These are phyloP conservation scores for Lasiosphaeria hispida DNA, from an alignment of 495 filamentous ascomycete genomes.

Conservation along the genomic window DNA sequence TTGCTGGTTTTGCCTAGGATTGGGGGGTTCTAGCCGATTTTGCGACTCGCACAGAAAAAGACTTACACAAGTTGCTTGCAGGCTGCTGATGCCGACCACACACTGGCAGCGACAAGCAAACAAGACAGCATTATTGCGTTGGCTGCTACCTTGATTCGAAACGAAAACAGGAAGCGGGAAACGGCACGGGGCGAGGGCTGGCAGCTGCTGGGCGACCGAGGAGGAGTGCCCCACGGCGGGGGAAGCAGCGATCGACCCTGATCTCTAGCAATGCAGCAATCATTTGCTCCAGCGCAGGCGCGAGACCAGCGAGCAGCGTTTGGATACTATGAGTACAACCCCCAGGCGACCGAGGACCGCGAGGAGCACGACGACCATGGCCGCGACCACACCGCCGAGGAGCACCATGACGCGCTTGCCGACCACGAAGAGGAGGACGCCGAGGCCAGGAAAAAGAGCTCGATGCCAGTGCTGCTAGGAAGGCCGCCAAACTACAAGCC, in stretches of 20 bases:
- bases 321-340: constrained; percentile 25
- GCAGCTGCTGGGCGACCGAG: too few relatives aligned
- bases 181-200: too few relatives aligned
- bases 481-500: constrained; percentile 33
- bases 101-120: too few relatives aligned
- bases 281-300: constrained; percentile 13
- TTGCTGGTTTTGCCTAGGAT: background rate
- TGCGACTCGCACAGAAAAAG: background rate
- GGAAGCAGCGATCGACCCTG: too few relatives aligned
- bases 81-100: too few relatives aligned
- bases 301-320: constrained; percentile 1
- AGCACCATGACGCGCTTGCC: background rate
- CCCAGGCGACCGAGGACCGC: constrained; percentile 28
- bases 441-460: constrained; percentile 1
- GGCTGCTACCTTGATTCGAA: too few relatives aligned
- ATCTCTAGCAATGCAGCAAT: constrained; percentile 21
- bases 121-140: too few relatives aligned
- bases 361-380: constrained; percentile 16
- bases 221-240: too few relatives aligned
- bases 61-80: background rate
- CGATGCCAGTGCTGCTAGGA: constrained; percentile 8
- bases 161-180: too few relatives aligned
- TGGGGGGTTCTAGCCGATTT: background rate
- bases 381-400: background rate
- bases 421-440: background rate